phyloP scores from a whole-genome alignment of 192 early-diverging fungal genomes.

The Coemansia sp. region DNA sequence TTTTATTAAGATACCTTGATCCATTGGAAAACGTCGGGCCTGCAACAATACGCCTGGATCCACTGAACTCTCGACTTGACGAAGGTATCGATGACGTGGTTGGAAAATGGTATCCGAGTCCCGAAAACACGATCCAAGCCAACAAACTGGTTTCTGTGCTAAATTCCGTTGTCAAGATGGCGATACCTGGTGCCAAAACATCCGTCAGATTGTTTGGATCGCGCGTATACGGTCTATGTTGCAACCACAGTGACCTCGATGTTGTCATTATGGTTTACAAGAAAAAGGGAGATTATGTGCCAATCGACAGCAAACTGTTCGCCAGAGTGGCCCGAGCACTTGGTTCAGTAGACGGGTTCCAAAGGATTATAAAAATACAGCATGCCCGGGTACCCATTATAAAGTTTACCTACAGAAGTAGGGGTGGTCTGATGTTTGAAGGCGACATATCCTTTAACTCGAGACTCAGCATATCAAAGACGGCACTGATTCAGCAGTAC shows the following conservation, averaged over 20 bases:
- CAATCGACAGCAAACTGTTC: neutral
- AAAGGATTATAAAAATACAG: constrained; percentile 4
- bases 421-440: neutral
- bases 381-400: constrained; percentile 36
- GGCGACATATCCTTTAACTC: constrained; percentile 35
- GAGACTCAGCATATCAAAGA: constrained; percentile 16
- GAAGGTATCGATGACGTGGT: neutral
- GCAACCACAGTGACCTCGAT: constrained; percentile 2
- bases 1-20: neutral
- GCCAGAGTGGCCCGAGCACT: neutral
- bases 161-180: no score
- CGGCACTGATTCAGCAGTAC: constrained; percentile 13
- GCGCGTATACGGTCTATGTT: constrained; percentile 3
- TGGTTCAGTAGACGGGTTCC: neutral
- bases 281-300: neutral
- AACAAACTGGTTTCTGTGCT: no score
- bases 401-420: constrained; percentile 20
- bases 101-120: neutral
- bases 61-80: no score
- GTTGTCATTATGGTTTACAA: neutral
- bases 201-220: neutral
- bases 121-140: neutral
- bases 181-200: neutral
- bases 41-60: no score
- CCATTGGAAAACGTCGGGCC: neutral